A percentile compares a stretch with the other conserved stretches of the same genome.
These are phyloP conservation scores for Hanseniaspora nectarophila DNA, from an alignment of 805 yeast species.

Conservation along the genomic window DNA sequence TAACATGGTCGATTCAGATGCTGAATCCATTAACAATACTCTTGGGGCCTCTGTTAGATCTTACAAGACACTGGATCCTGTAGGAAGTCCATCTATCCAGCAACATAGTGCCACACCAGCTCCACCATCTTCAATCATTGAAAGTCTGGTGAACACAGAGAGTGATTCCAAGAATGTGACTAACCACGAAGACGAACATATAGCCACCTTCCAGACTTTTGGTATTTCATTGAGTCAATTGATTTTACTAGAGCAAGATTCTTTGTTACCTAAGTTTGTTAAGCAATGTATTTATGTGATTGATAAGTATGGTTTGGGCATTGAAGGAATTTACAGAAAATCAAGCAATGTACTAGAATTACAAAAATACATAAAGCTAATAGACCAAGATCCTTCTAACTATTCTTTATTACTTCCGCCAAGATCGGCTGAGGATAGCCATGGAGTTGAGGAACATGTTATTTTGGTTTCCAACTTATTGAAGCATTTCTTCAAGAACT, in stretches of 20 bases:
- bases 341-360: slow-evolving; percentile 69
- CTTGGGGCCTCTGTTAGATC: slow-evolving; percentile 23
- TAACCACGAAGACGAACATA: slow-evolving; percentile 12
- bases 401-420: slow-evolving; percentile 44
- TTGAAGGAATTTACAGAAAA: slow-evolving; percentile 83
- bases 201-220: slow-evolving; percentile 42
- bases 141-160: background rate
- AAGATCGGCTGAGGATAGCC: slow-evolving; percentile 65
- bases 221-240: slow-evolving; percentile 73
- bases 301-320: slow-evolving; percentile 69
- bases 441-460: slow-evolving; percentile 22
- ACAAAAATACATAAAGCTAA: slow-evolving; percentile 55
- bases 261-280: slow-evolving; percentile 78
- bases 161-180: slow-evolving; percentile 5
- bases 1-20: background rate
- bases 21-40: slow-evolving; percentile 14
- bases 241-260: slow-evolving; percentile 69
- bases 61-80: slow-evolving; percentile 8
- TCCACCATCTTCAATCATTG: slow-evolving; percentile 11
- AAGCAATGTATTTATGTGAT: slow-evolving; percentile 77
- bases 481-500: slow-evolving; percentile 67
- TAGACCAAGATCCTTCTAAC: slow-evolving; percentile 66
- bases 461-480: slow-evolving; percentile 69
- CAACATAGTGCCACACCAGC: slow-evolving; percentile 13
- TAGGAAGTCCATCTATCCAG: slow-evolving; percentile 1